Evolutionary conservation across 805 yeast genomes (phyloP).

Genomic region (Suhomyces sp.): DNA sequence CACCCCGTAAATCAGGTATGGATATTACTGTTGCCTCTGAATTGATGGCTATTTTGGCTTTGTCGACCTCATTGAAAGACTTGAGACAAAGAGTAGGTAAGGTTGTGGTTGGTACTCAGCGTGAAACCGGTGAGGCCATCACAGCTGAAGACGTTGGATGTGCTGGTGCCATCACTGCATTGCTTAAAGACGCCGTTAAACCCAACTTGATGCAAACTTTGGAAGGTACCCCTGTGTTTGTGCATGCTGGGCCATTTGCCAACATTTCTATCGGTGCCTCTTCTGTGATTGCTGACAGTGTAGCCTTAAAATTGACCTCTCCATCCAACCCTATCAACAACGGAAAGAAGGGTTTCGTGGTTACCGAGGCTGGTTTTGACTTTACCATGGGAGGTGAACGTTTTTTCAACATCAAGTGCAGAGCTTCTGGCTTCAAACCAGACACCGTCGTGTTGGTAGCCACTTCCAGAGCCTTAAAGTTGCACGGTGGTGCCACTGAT

Average conservation of each 20-base stretch:
- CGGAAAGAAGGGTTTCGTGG: conserved; percentile 65
- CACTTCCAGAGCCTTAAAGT: conserved; percentile 92
- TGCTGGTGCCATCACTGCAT: conserved; percentile 83
- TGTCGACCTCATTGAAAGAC: conserved; percentile 66
- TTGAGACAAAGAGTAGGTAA: conserved; percentile 72
- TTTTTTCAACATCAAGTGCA: conserved; percentile 86
- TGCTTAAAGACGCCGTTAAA: conserved; percentile 76
- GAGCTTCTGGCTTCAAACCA: conserved; percentile 84
- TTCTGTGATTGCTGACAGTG: conserved; percentile 75
- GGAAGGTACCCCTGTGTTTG: conserved; percentile 85
- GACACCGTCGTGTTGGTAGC: conserved; percentile 93
- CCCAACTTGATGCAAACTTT: conserved; percentile 86
- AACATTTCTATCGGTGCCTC: conserved; percentile 86
- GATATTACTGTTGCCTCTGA: conserved; percentile 86
- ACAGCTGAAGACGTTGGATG: conserved; percentile 83
- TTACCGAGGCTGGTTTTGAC: conserved; percentile 87
- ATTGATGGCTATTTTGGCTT: conserved; percentile 80
- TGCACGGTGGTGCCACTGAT: conserved; percentile 97
- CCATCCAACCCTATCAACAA: conserved; percentile 43
- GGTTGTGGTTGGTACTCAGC: conserved; percentile 71
- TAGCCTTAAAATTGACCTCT: conserved; percentile 75
- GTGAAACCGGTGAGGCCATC: conserved; percentile 62
- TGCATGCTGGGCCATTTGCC: conserved; percentile 89
- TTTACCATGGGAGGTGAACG: conserved; percentile 93
- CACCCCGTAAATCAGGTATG: conserved; percentile 70